Evolutionary conservation across 305 asterid species (phyloP).

Genomic region (Fraxinus platypoda): DNA sequence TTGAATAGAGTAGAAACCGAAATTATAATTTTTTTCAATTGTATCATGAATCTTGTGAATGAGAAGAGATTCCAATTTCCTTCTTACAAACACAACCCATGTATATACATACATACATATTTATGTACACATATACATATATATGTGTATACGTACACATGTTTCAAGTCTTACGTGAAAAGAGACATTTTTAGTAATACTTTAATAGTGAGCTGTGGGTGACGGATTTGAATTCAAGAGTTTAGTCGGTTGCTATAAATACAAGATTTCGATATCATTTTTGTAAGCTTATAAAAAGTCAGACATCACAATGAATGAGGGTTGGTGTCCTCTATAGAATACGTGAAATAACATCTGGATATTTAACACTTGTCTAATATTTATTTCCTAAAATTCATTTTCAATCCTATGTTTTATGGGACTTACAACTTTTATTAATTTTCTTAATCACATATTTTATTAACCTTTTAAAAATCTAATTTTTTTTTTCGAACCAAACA

Average conservation of each 20-base stretch:
- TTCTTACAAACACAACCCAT: constrained; percentile 45
- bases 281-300: background rate
- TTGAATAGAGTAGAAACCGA: background rate
- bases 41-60: background rate
- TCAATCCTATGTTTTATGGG: background rate
- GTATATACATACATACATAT: constrained; percentile 20
- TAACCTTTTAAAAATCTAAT: background rate
- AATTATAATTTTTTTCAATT: background rate
- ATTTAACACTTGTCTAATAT: background rate
- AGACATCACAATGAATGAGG: background rate
- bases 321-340: background rate
- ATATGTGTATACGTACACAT: background rate
- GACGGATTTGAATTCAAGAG: background rate
- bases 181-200: background rate
- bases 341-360: background rate
- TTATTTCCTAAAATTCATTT: background rate
- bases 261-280: background rate
- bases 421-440: background rate
- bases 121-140: constrained; percentile 27
- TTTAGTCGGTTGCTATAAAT: background rate
- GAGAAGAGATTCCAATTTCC: background rate
- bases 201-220: background rate
- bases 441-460: background rate
- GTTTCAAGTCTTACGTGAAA: background rate
- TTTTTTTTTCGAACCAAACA: background rate